phyloP scores from a whole-genome alignment of 768 basidiomycete genomes.

The Suillus spraguei region DNA sequence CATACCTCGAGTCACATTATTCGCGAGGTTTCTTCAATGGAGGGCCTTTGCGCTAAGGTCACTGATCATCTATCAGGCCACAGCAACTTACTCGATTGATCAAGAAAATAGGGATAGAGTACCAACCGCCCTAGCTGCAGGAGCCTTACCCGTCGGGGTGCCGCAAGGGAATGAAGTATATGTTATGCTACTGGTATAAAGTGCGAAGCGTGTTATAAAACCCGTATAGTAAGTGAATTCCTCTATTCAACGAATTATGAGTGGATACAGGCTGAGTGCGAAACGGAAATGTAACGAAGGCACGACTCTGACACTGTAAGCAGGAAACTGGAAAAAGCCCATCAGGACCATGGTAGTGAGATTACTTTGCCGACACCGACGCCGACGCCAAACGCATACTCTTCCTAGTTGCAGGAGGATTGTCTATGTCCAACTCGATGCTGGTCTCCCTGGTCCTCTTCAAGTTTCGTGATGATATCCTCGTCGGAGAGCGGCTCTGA shows the following conservation, averaged over 20 bases:
- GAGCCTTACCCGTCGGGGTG: neutral
- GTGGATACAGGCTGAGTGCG: neutral
- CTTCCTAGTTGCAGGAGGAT: slow-evolving; percentile 25
- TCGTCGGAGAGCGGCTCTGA: slow-evolving; percentile 31
- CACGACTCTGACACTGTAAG: neutral
- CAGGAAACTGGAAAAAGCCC: neutral
- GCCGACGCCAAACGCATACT: slow-evolving; percentile 17
- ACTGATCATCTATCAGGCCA: no score
- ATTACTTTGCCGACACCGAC: neutral
- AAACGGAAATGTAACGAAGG: neutral
- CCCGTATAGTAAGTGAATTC: neutral
- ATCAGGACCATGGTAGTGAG: neutral
- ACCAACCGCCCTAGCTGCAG: no score
- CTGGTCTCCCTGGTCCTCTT: slow-evolving; percentile 27
- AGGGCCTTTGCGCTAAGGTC: no score
- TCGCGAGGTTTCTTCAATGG: no score
- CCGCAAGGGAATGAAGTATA: neutral
- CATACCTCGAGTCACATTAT: no score
- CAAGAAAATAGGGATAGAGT: no score
- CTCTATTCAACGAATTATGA: neutral
- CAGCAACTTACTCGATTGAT: no score
- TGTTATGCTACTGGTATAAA: slow-evolving; percentile 3
- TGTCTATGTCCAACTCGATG: slow-evolving; percentile 17
- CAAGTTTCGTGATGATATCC: slow-evolving; percentile 26
- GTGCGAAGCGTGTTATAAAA: neutral